Evolutionary conservation across 2,329 filamentous ascomycete species (phyloP).

Genomic region (Cryoendolithus antarcticus): DNA sequence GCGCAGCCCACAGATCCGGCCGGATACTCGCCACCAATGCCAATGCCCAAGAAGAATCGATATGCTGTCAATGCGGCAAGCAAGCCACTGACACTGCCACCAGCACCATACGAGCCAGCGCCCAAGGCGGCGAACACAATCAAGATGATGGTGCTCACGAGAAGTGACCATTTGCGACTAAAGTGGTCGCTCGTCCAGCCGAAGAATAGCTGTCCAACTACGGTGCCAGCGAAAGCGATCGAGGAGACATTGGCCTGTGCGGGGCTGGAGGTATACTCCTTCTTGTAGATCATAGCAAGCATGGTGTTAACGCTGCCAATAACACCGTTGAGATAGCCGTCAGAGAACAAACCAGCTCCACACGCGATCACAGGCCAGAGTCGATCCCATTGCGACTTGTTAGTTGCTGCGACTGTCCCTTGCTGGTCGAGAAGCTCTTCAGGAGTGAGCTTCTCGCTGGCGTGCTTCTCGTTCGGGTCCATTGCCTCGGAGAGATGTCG

Average conservation of each 20-base stretch:
- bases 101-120: conserved; percentile 62
- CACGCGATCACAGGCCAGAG: conserved; percentile 72
- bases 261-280: conserved; percentile 53
- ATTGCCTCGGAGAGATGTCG: too few relatives aligned
- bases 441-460: too few relatives aligned
- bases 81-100: conserved; percentile 56
- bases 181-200: conserved; percentile 73
- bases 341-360: conserved; percentile 79
- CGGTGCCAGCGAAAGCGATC: conserved; percentile 71
- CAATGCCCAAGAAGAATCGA: conserved; percentile 61
- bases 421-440: background rate
- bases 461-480: too few relatives aligned
- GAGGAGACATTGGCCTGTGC: conserved; percentile 64
- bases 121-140: conserved; percentile 73
- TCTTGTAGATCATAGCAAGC: conserved; percentile 54
- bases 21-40: conserved; percentile 51
- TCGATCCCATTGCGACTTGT: conserved; percentile 32
- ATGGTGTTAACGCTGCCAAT: conserved; percentile 81
- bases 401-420: conserved; percentile 5
- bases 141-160: conserved; percentile 70
- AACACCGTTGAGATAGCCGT: conserved; percentile 85
- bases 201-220: conserved; percentile 69
- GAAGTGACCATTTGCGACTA: conserved; percentile 70
- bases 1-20: conserved; percentile 74
- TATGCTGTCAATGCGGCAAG: conserved; percentile 71